A percentile compares a stretch with the other conserved stretches of the same genome.
Conservation (phyloP, 2,329 filamentous ascomycete species). For the Ophiostoma australiae region DNA sequence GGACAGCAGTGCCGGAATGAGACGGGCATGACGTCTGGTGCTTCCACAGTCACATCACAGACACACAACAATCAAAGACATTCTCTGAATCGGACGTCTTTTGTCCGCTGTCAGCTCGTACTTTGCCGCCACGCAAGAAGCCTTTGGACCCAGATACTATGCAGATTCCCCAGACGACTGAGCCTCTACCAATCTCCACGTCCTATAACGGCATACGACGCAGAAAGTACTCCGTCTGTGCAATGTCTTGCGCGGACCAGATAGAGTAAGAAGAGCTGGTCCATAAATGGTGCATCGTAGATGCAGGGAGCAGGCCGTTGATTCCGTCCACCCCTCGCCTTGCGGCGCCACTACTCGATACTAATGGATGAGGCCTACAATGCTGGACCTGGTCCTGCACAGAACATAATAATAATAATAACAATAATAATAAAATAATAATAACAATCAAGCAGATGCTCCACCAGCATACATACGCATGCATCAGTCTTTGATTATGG, state of each 20-base stretch:
- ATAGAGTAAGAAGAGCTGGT: background rate
- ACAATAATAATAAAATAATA: background rate
- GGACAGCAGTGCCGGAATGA: background rate
- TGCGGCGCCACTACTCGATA: background rate
- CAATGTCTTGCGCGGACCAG: background rate
- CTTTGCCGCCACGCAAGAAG: background rate
- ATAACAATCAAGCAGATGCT: background rate
- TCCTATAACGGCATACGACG: background rate
- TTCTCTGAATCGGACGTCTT: background rate
- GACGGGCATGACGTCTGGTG: background rate
- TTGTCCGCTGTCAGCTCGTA: background rate
- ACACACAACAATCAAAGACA: background rate
- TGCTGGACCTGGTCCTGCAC: background rate
- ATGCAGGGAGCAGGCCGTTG: background rate
- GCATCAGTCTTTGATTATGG: background rate
- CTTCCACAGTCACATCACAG: background rate
- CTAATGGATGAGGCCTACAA: background rate
- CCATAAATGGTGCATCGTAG: background rate
- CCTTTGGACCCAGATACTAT: too few relatives aligned
- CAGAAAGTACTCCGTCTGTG: background rate
- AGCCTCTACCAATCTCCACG: background rate
- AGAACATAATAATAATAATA: background rate
- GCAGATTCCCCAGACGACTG: background rate
- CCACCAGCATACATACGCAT: background rate
- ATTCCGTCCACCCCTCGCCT: background rate